Evolutionary conservation across 331 rosid genomes (phyloP).

Genomic region (Prunus yedoensis): DNA sequence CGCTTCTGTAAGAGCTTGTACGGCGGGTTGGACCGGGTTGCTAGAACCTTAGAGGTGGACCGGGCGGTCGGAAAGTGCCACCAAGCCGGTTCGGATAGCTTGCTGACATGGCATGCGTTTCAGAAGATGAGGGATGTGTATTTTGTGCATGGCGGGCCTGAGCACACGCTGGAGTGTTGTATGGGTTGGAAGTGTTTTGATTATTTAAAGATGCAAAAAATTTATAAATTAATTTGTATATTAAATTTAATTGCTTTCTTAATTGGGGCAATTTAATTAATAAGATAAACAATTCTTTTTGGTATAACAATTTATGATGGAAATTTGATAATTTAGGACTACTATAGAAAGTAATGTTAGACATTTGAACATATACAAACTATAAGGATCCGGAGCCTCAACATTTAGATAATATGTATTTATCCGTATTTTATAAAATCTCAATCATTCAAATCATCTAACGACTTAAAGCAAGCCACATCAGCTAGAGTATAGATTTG

Average conservation of each 20-base stretch:
- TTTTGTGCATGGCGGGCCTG: conserved; percentile 48
- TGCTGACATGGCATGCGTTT: conserved; percentile 77
- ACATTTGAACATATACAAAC: too few relatives aligned
- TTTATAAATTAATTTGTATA: background rate
- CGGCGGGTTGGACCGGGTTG: conserved; percentile 79
- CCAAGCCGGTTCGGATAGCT: conserved; percentile 78
- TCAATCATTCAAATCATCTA: too few relatives aligned
- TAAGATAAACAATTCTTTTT: background rate
- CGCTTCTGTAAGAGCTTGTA: conserved; percentile 52
- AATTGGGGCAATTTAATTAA: background rate
- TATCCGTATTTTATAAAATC: too few relatives aligned
- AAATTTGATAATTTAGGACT: too few relatives aligned
- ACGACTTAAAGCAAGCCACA: too few relatives aligned
- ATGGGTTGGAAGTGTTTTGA: conserved; percentile 52
- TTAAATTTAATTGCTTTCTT: background rate
- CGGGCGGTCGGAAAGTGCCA: conserved; percentile 74
- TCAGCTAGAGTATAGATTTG: too few relatives aligned
- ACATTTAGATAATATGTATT: too few relatives aligned
- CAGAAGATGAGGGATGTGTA: conserved; percentile 64
- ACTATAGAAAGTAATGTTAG: too few relatives aligned
- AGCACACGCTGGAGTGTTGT: conserved; percentile 71
- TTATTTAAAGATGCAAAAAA: too few relatives aligned
- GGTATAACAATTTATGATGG: too few relatives aligned
- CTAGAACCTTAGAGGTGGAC: conserved; percentile 45
- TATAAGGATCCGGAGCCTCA: rapidly evolving